Evolutionary conservation across 169 alveolate genomes (phyloP), one percentile per base, ranked within the genome.

Genomic region (Cyclospora cayetanensis): DNA sequence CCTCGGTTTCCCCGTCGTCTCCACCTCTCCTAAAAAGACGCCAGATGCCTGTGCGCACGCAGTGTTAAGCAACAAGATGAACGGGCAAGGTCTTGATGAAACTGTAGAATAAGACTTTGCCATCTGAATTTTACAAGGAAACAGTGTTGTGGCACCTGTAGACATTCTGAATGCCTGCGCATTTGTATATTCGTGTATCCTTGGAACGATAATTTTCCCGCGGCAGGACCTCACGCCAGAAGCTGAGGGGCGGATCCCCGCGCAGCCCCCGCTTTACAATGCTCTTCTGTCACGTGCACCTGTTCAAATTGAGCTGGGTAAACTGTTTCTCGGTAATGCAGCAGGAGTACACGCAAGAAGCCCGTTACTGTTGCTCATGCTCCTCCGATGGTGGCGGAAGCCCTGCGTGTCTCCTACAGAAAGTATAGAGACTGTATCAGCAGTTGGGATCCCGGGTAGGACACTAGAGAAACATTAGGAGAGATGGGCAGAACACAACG

Each of bases 1-100:
- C 74, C 74, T 79, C 89, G 72, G 74, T 72, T 39, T 79, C 89
- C 74, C 89, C 89, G 37, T 79, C 89, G 52, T 79, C 89, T n/a
- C 74, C 89, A 79, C 89, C 89, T 52, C 89, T 79, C 43, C 89
- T 52, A 22, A 79, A 79, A 50, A 79, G 63, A 31, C 89, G 89
- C 89, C 89, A 79, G 89, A 79, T 50, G 89, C 89, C 89, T 79
- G 74, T 46, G 29, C 2, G 11, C 25, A 35, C 25, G 52, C 89
- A 52, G n/a, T 20, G 11, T 12, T 29, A 29, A 50, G 53, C 74
- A 34, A 31, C 1, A 79, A 25, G 52, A 34, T 1, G 43, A 4
- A 20, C 20, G 5, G 27, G 20, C 37, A 27, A 1, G 0, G 31
- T 41, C 34, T n/a, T 22, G 42, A 31, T 46, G 15, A 7, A 46